phyloP scores from a whole-genome alignment of 225 moss, liverwort and hornwort species.

The Sphagnum tenellum region DNA sequence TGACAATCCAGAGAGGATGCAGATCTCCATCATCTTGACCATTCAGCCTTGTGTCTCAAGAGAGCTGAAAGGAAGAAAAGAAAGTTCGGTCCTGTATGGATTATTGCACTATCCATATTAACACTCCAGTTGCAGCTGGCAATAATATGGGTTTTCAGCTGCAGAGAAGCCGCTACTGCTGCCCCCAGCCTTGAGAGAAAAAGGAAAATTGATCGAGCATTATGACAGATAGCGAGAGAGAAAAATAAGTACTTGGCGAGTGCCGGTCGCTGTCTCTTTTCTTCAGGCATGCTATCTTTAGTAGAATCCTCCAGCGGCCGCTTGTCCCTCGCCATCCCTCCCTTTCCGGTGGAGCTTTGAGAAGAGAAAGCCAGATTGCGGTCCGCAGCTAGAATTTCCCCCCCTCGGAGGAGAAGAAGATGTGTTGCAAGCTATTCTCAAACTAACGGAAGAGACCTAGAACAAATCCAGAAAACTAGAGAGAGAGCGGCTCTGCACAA shows the following conservation, averaged over 20 bases:
- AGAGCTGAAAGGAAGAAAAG: no score
- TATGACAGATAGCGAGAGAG: no score
- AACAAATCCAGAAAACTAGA: background rate
- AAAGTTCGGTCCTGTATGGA: no score
- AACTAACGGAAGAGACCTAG: background rate
- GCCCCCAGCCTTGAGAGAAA: no score
- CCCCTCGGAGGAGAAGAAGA: background rate
- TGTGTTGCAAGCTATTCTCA: background rate
- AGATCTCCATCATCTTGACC: no score
- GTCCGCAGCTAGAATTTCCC: background rate
- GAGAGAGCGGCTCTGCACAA: background rate
- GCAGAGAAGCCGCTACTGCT: no score
- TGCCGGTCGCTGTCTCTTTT: conserved; percentile 60
- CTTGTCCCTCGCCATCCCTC: conserved; percentile 68
- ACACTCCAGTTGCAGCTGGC: no score
- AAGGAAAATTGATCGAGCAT: no score
- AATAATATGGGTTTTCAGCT: no score
- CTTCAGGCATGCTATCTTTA: conserved; percentile 61
- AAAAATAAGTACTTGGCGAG: conserved; percentile 36
- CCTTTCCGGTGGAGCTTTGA: conserved; percentile 29
- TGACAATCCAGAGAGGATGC: no score
- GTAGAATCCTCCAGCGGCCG: conserved; percentile 47
- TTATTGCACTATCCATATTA: no score
- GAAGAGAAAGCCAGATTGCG: conserved; percentile 39
- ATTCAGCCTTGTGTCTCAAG: no score